A percentile compares a stretch with the other conserved stretches of the same genome.
Evolutionary conservation across 2,329 filamentous ascomycete species (phyloP).

Genomic region (Furcasterigmium furcatum): DNA sequence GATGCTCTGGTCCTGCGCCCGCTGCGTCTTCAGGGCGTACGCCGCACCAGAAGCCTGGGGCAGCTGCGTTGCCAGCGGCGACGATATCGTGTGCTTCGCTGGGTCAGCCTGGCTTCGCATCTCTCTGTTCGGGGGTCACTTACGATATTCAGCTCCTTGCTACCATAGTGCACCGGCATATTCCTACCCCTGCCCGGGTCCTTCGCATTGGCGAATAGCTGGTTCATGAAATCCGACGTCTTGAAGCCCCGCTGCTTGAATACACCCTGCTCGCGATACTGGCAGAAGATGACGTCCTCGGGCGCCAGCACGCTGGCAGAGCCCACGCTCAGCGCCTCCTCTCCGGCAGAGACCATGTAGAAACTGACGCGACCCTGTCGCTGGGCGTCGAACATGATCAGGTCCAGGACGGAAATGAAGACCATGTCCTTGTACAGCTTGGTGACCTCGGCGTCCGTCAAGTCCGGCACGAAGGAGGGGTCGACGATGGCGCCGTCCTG

Average conservation of each 20-base stretch:
- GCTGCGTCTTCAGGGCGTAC: slow-evolving; percentile 82
- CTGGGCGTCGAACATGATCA: slow-evolving; percentile 98
- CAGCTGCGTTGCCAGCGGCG: slow-evolving; percentile 82
- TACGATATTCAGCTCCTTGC: slow-evolving; percentile 78
- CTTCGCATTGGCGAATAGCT: slow-evolving; percentile 83
- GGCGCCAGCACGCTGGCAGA: slow-evolving; percentile 78
- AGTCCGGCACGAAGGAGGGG: slow-evolving; percentile 63
- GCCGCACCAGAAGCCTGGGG: slow-evolving; percentile 85
- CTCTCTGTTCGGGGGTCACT: slow-evolving; percentile 3
- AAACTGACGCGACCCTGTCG: slow-evolving; percentile 91
- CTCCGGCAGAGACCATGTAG: slow-evolving; percentile 95
- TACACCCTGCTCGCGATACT: slow-evolving; percentile 92
- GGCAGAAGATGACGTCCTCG: slow-evolving; percentile 88
- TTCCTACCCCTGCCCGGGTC: slow-evolving; percentile 82
- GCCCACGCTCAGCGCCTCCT: slow-evolving; percentile 91
- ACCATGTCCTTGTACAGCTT: slow-evolving; percentile 66
- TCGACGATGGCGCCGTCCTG: slow-evolving; percentile 85
- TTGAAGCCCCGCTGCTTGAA: slow-evolving; percentile 87
- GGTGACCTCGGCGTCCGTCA: slow-evolving; percentile 59
- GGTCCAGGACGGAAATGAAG: slow-evolving; percentile 79
- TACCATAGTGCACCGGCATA: slow-evolving; percentile 97
- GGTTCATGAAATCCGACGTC: slow-evolving; percentile 88
- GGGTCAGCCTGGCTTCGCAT: too few species aligned
- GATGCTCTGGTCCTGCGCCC: slow-evolving; percentile 64
- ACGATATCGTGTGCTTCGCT: slow-evolving; percentile 82